phyloP scores from a whole-genome alignment of 805 yeast species.

The Maudiozyma saulgeensis region DNA sequence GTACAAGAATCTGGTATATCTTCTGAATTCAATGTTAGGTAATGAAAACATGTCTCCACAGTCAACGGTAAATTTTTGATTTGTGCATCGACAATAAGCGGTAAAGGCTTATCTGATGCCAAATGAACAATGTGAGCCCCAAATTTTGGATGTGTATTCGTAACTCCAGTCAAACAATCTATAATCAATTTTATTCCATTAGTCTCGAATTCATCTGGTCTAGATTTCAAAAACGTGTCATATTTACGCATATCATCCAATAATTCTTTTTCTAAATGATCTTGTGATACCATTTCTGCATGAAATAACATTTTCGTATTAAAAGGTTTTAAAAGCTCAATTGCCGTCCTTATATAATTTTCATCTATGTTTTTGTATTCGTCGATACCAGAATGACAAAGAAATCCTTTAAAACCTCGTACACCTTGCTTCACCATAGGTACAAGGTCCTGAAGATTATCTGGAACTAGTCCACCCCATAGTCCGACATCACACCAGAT shows the following conservation, averaged over 20 bases:
- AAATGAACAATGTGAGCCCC: constrained; percentile 85
- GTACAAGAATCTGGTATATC: constrained; percentile 68
- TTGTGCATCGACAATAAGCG: constrained; percentile 60
- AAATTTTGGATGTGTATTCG: constrained; percentile 36
- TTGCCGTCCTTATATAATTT: constrained; percentile 54
- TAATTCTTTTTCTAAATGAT: constrained; percentile 8
- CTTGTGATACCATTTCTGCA: constrained; percentile 70
- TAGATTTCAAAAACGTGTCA: constrained; percentile 63
- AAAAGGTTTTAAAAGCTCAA: constrained; percentile 50
- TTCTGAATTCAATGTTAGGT: constrained; percentile 70
- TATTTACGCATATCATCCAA: constrained; percentile 37
- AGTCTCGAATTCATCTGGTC: constrained; percentile 84
- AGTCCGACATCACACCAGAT: constrained; percentile 91
- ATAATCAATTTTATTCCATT: constrained; percentile 73
- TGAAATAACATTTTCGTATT: constrained; percentile 81
- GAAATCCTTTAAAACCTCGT: constrained; percentile 85
- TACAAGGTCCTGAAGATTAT: constrained; percentile 54
- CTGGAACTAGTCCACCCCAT: constrained; percentile 93
- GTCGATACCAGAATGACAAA: constrained; percentile 92
- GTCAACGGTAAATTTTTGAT: constrained; percentile 50
- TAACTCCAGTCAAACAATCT: constrained; percentile 39
- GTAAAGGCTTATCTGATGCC: constrained; percentile 77
- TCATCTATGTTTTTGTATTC: constrained; percentile 81
- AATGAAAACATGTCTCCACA: constrained; percentile 94
- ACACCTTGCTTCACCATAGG: constrained; percentile 83